Base-by-base conservation (phyloP, 345 rosid genomes). In the Eucalyptus urophylla region DNA sequence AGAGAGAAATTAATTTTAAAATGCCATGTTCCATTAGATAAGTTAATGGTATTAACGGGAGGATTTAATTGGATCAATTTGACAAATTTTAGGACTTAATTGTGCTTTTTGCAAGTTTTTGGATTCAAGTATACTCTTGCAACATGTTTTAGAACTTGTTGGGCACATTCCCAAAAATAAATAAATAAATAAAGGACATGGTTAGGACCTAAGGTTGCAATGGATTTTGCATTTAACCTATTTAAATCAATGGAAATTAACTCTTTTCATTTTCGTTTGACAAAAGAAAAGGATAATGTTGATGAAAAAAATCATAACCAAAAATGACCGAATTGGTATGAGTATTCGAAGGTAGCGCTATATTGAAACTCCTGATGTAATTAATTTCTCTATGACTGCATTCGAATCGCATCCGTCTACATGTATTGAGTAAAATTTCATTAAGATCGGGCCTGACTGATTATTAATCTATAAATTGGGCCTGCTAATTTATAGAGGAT, bases 31-130 rank as follows among this genome's bases (percentile, higher is more conserved):
- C 24, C 4, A 0, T 53, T 53, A 53, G 24, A 53, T 8, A 53
- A 53, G 24, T 53, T 53, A 53, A 53, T 53, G 58, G 5, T 8
- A 53, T 19, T 19, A 19, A 53, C 2, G 2, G 5, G 3, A 53
- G 0, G 58, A 53, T 53, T 53, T 19, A 19, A 53, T 53, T 19
- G 4, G 2, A 53, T 53, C 0, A 53, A 53, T 8, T 53, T 53
- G 5, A 53, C 5, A 53, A 53, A 53, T 19, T 53, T 53, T 19
- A 19, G 0, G 2, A 53, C 0, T 8, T 0, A 1, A 19, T 53
- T 53, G 10, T 53, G 7, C 5, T 53, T 53, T 19, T 19, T 8
- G 2, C 24, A 53, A 53, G 24, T 53, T 53, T 53, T 53, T 2
- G 2, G 1, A 53, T 7, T 7, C 24, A 19, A 19, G 19, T 53